These are phyloP conservation scores for Ettlia oleoabundans DNA, from an alignment of 139 green algal species.

Conservation along the genomic window DNA sequence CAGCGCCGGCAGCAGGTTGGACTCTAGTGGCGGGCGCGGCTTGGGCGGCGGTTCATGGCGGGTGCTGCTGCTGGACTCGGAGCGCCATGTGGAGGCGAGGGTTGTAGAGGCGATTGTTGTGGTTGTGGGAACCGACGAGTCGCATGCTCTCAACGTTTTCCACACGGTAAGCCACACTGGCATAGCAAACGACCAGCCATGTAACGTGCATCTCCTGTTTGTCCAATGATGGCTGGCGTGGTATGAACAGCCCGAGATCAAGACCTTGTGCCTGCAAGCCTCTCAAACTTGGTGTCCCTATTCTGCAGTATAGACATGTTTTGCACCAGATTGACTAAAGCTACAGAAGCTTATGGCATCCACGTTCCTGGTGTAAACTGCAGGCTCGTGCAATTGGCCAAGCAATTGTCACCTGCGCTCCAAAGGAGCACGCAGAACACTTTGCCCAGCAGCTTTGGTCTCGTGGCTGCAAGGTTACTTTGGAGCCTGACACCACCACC, in stretches of 20 bases:
- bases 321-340: too few species aligned
- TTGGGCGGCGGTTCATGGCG: constrained; percentile 24
- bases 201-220: too few species aligned
- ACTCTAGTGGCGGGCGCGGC: not conserved
- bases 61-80: constrained; percentile 30
- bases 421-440: constrained; percentile 28
- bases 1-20: not conserved
- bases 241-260: too few species aligned
- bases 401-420: constrained; percentile 19
- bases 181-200: too few species aligned
- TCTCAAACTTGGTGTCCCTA: too few species aligned
- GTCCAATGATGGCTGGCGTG: too few species aligned
- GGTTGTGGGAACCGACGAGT: not conserved
- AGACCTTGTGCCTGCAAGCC: too few species aligned
- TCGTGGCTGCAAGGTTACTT: constrained; percentile 4
- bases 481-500: constrained; percentile 35
- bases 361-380: not conserved
- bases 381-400: constrained; percentile 23
- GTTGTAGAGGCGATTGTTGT: constrained; percentile 18
- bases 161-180: too few species aligned
- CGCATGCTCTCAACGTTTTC: constrained; percentile 29
- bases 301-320: too few species aligned
- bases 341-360: too few species aligned
- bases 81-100: constrained; percentile 14
- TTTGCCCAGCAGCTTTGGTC: constrained; percentile 33